A percentile compares a stretch with the other conserved stretches of the same genome.
These are phyloP conservation scores for Kondoa malvinella DNA, from an alignment of 768 basidiomycete species.

Conservation along the genomic window DNA sequence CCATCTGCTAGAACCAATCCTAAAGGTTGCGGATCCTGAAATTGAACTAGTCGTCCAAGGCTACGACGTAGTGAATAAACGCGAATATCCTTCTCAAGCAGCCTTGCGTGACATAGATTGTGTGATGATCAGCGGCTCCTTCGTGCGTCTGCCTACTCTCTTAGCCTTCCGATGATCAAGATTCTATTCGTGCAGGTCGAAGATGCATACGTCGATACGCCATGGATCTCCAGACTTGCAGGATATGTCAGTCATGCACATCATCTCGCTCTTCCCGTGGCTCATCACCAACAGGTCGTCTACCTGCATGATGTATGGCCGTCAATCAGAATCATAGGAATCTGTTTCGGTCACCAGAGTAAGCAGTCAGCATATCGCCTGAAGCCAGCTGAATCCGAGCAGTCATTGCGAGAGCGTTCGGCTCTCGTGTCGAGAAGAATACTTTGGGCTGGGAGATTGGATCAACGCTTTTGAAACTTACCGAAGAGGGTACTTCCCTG, in stretches of 20 bases:
- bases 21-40: slow-evolving; percentile 10
- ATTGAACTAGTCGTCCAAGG: slow-evolving; percentile 11
- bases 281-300: slow-evolving; percentile 10
- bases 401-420: slow-evolving; percentile 16
- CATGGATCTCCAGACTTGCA: slow-evolving; percentile 12
- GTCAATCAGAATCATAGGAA: slow-evolving; percentile 14
- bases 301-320: slow-evolving; percentile 15
- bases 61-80: slow-evolving; percentile 16
- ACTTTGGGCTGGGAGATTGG: slow-evolving; percentile 13
- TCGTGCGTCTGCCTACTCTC: background rate
- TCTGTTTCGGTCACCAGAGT: slow-evolving; percentile 17
- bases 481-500: slow-evolving; percentile 11
- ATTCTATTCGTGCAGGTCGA: slow-evolving; percentile 5
- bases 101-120: slow-evolving; percentile 9
- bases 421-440: slow-evolving; percentile 1
- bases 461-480: slow-evolving; percentile 7
- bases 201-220: slow-evolving; percentile 10
- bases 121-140: slow-evolving; percentile 13
- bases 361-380: background rate
- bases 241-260: slow-evolving; percentile 11
- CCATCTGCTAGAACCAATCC: slow-evolving; percentile 12
- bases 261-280: background rate
- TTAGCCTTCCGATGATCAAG: background rate
- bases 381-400: background rate
- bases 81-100: slow-evolving; percentile 11